Conservation (phyloP, 805 yeast species). For the Isabelozyma pseudorhagii region DNA sequence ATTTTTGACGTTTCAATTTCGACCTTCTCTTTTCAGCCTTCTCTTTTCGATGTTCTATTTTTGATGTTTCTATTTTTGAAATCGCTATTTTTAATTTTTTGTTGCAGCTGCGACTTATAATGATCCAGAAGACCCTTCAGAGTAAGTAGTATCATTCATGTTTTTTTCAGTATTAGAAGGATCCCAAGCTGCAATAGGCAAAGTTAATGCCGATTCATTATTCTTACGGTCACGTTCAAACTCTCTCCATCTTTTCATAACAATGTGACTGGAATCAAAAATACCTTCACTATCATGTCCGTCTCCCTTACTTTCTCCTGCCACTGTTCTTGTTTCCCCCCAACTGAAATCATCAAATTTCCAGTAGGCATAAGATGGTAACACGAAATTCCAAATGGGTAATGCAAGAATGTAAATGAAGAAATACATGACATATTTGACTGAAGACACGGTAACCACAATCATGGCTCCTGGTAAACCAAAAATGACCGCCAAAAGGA, state of each 20-base stretch:
- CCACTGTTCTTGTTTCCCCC: constrained; percentile 91
- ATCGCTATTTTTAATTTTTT: no score
- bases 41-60: no score
- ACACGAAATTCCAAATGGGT: constrained; percentile 91
- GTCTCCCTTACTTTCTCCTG: constrained; percentile 60
- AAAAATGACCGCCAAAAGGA: constrained; percentile 71
- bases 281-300: constrained; percentile 75
- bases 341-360: constrained; percentile 94
- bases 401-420: constrained; percentile 70
- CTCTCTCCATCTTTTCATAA: constrained; percentile 93
- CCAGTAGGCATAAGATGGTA: constrained; percentile 89
- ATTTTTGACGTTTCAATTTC: no score
- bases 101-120: neutral
- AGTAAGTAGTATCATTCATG: neutral
- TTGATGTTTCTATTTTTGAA: no score
- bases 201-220: constrained; percentile 22
- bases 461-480: constrained; percentile 85
- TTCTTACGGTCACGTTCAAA: constrained; percentile 68
- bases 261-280: constrained; percentile 86
- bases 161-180: constrained; percentile 31
- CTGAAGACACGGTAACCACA: constrained; percentile 73
- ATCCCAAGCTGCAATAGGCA: constrained; percentile 46
- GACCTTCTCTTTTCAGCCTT: no score
- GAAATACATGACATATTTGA: constrained; percentile 77
- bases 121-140: neutral